Percentiles rank a stretch among this genome's conserved stretches.
phyloP scores from a whole-genome alignment of 1,284 basidiomycete genomes.

The Ceratobasidium sp. region DNA sequence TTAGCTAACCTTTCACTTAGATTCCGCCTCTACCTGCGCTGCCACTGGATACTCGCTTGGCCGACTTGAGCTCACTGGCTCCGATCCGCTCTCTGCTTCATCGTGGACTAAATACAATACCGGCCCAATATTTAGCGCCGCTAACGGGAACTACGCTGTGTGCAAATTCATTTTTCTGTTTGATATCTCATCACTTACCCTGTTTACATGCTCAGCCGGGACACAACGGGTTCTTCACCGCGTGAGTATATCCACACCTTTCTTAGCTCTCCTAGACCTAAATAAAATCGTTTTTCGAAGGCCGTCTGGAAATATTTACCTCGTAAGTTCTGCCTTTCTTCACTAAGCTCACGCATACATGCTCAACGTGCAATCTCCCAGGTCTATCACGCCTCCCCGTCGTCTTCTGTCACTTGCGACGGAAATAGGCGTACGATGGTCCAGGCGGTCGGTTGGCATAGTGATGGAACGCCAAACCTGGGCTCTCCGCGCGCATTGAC shows the following conservation, averaged over 20 bases:
- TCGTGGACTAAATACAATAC: slow-evolving; percentile 50
- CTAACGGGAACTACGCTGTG: slow-evolving; percentile 46
- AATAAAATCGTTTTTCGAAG: slow-evolving; percentile 36
- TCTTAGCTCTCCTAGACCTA: background rate
- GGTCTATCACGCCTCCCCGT: slow-evolving; percentile 44
- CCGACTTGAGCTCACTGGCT: slow-evolving; percentile 54
- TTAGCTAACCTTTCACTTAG: slow-evolving; percentile 30
- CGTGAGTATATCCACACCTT: slow-evolving; percentile 11
- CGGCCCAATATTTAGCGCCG: slow-evolving; percentile 35
- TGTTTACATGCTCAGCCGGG: background rate
- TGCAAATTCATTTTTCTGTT: background rate
- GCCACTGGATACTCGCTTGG: slow-evolving; percentile 43
- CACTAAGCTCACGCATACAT: too few species aligned
- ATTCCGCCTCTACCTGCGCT: slow-evolving; percentile 40
- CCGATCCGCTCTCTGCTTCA: slow-evolving; percentile 53
- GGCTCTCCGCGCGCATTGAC: slow-evolving; percentile 39
- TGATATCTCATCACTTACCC: slow-evolving; percentile 1
- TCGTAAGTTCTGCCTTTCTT: slow-evolving; percentile 50
- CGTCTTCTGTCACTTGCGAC: slow-evolving; percentile 42
- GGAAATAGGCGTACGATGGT: slow-evolving; percentile 43
- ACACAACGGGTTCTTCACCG: slow-evolving; percentile 51
- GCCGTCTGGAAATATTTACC: slow-evolving; percentile 53
- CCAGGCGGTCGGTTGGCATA: slow-evolving; percentile 38
- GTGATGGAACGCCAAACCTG: slow-evolving; percentile 39
- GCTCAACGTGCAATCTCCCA: background rate